Conservation (phyloP, 495 filamentous ascomycete genomes). For the Neohortaea acidophila region DNA sequence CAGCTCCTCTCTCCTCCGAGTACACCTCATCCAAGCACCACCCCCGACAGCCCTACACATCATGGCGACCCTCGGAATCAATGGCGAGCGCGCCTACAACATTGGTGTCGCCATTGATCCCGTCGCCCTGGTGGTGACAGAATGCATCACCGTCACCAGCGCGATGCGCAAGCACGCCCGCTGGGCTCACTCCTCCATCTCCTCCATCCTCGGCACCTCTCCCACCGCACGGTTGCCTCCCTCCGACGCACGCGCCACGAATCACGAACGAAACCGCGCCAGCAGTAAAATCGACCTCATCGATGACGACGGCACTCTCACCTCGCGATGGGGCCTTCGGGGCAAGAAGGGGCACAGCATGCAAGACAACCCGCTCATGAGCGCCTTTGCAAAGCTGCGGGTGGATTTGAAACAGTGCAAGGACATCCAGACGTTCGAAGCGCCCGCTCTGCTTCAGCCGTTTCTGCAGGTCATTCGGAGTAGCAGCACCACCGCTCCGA, state of each 20-base stretch:
- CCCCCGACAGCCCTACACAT: conserved; percentile 1
- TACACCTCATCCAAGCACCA: background rate
- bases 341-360: conserved; percentile 97
- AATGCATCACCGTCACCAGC: conserved; percentile 96
- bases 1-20: background rate
- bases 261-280: conserved; percentile 8
- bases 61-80: conserved; percentile 1
- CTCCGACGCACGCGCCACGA: conserved; percentile 1
- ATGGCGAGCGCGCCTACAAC: background rate
- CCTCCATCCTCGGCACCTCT: conserved; percentile 55
- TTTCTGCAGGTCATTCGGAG: conserved; percentile 96
- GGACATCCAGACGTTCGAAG: conserved; percentile 83
- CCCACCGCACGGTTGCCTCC: conserved; percentile 18
- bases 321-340: conserved; percentile 70
- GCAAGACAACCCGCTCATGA: conserved; percentile 95
- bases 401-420: conserved; percentile 82
- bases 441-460: conserved; percentile 76
- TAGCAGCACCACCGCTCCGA: conserved; percentile 87
- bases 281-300: conserved; percentile 21
- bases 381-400: conserved; percentile 78
- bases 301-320: conserved; percentile 36
- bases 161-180: conserved; percentile 96
- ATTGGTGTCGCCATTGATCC: conserved; percentile 69
- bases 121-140: conserved; percentile 87
- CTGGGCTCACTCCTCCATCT: conserved; percentile 92